Conservation (phyloP, 176 grass and related monocot species). For the Poa annua region DNA sequence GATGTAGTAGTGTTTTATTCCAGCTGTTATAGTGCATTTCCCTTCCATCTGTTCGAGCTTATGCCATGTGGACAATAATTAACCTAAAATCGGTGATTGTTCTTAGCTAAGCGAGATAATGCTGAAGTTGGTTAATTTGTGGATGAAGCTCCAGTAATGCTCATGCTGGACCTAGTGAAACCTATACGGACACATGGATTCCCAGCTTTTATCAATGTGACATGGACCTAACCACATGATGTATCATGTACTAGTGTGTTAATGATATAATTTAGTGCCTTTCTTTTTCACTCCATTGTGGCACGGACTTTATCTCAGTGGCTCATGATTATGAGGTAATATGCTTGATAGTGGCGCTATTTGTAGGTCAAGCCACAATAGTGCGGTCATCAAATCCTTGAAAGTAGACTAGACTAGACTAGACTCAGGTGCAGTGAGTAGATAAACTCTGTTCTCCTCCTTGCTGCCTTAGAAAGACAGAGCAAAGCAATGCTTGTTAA, state of each 20-base stretch:
- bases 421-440: not conserved
- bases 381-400: conserved; percentile 21
- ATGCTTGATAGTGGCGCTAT: conserved; percentile 37
- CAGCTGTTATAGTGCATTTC: conserved; percentile 22
- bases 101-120: conserved; percentile 21
- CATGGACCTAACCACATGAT: conserved; percentile 56
- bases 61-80: not conserved
- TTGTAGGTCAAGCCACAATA: conserved; percentile 47
- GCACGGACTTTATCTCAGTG: conserved; percentile 40
- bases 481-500: not conserved
- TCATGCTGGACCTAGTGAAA: conserved; percentile 30
- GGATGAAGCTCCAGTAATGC: conserved; percentile 40
- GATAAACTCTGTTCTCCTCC: not conserved
- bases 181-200: conserved; percentile 26
- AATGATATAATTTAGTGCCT: conserved; percentile 39
- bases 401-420: not conserved
- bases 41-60: conserved; percentile 18
- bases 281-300: conserved; percentile 47
- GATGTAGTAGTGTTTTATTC: conserved; percentile 23
- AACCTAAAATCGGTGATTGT: not conserved
- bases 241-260: conserved; percentile 4
- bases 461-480: not conserved
- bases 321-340: conserved; percentile 39
- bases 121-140: conserved; percentile 49
- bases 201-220: conserved; percentile 48